Percentiles rank a stretch among this genome's conserved stretches.
Evolutionary conservation across 352 stramenopile genomes (phyloP).

Genomic region (Lagenidium giganteum): DNA sequence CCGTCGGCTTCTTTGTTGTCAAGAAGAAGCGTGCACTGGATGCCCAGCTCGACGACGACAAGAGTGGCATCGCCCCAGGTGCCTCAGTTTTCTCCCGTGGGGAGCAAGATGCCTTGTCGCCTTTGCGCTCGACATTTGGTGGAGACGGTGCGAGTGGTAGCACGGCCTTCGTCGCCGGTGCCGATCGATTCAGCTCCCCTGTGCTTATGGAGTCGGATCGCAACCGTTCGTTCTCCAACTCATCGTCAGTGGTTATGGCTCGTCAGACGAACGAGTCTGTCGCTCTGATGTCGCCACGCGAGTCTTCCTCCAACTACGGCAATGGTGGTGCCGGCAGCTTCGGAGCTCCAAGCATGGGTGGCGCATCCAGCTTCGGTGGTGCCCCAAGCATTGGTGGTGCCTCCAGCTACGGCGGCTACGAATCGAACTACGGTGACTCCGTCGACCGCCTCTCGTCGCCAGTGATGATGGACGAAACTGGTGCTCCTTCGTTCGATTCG

Average conservation of each 20-base stretch:
- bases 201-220: constrained; percentile 4
- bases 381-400: background rate
- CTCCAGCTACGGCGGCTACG: background rate
- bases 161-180: constrained; percentile 1
- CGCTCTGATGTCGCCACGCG: too few relatives aligned
- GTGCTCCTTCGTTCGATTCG: constrained; percentile 14
- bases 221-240: constrained; percentile 14
- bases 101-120: constrained; percentile 21
- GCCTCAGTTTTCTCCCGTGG: constrained; percentile 35
- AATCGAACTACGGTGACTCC: constrained; percentile 3
- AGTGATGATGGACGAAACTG: constrained; percentile 32
- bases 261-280: too few relatives aligned
- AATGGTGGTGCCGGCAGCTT: too few relatives aligned
- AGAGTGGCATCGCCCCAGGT: constrained; percentile 25
- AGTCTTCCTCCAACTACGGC: too few relatives aligned
- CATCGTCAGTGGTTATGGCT: constrained; percentile 6
- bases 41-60: constrained; percentile 31
- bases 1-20: constrained; percentile 48
- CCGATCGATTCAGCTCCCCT: constrained; percentile 14
- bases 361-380: background rate
- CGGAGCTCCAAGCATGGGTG: background rate
- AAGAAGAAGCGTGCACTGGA: constrained; percentile 53
- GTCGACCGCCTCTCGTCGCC: constrained; percentile 41
- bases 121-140: background rate
- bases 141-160: background rate